Conservation (phyloP, 495 filamentous ascomycete genomes). For the Tuber melanosporum region DNA sequence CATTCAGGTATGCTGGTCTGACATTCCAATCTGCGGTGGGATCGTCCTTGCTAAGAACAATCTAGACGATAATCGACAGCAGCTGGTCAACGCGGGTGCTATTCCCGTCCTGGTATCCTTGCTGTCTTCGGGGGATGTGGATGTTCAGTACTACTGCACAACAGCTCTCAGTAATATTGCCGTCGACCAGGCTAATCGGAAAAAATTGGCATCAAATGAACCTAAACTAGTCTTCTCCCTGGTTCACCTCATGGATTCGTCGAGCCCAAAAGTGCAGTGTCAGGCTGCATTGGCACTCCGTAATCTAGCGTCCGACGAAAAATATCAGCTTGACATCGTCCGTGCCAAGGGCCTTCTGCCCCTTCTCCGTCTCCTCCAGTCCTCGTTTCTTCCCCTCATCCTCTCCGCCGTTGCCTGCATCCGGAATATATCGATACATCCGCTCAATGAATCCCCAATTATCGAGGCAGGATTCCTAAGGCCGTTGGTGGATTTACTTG, state of each 20-base stretch:
- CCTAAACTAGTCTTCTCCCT: constrained; percentile 83
- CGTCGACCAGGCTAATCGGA: constrained; percentile 83
- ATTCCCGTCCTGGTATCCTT: constrained; percentile 95
- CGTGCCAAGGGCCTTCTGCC: constrained; percentile 75
- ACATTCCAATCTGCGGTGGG: constrained; percentile 8
- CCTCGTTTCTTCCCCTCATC: constrained; percentile 89
- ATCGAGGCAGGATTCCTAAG: constrained; percentile 95
- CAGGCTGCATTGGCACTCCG: constrained; percentile 90
- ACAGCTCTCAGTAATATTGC: constrained; percentile 98
- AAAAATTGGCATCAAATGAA: constrained; percentile 82
- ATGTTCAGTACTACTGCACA: constrained; percentile 99
- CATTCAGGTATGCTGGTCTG: constrained; percentile 70
- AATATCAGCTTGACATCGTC: constrained; percentile 97
- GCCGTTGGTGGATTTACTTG: constrained; percentile 85
- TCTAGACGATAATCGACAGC: constrained; percentile 90
- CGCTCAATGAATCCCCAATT: constrained; percentile 97
- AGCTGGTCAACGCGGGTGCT: constrained; percentile 90
- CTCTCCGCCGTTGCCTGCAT: constrained; percentile 97
- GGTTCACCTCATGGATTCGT: constrained; percentile 93
- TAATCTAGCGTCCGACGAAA: constrained; percentile 95
- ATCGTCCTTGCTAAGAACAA: constrained; percentile 26
- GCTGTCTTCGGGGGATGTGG: constrained; percentile 82
- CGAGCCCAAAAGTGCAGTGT: constrained; percentile 95
- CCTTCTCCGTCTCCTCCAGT: constrained; percentile 81
- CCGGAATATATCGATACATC: constrained; percentile 97